Percentiles rank a stretch among this genome's conserved stretches.
Evolutionary conservation across 2,329 filamentous ascomycete species (phyloP).

Genomic region (Byssoonygena ceratinophila): DNA sequence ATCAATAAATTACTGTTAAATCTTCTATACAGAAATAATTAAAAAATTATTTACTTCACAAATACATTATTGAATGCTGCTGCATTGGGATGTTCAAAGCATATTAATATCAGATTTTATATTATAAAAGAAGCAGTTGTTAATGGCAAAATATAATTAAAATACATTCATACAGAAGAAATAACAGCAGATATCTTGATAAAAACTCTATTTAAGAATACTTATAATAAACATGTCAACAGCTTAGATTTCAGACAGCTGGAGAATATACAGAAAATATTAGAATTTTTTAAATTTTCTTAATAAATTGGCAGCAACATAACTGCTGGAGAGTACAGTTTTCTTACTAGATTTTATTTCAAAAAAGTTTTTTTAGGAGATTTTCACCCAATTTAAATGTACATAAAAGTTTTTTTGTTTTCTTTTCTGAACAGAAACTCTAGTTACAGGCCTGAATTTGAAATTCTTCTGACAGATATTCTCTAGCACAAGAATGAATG

Average conservation of each 20-base stretch:
- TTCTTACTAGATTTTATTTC: neutral
- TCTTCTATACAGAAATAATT: neutral
- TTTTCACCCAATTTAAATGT: neutral
- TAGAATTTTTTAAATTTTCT: no score
- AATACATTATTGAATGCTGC: neutral
- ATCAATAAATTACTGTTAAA: no score
- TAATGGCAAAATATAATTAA: neutral
- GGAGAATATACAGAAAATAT: no score
- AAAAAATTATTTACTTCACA: neutral
- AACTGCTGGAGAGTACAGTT: neutral
- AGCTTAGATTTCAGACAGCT: no score
- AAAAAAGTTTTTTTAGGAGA: neutral
- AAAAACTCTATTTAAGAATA: neutral
- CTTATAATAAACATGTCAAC: neutral
- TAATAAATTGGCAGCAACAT: neutral
- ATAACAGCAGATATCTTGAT: neutral
- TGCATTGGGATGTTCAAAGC: neutral
- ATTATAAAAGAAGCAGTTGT: neutral
- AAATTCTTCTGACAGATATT: no score
- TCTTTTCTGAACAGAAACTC: neutral
- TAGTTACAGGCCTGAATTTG: no score
- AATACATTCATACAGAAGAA: neutral
- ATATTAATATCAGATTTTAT: neutral
- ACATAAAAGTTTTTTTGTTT: no score
- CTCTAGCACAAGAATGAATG: no score